phyloP scores from a whole-genome alignment of 1,284 basidiomycete genomes.

The Cystobasidium sp. region DNA sequence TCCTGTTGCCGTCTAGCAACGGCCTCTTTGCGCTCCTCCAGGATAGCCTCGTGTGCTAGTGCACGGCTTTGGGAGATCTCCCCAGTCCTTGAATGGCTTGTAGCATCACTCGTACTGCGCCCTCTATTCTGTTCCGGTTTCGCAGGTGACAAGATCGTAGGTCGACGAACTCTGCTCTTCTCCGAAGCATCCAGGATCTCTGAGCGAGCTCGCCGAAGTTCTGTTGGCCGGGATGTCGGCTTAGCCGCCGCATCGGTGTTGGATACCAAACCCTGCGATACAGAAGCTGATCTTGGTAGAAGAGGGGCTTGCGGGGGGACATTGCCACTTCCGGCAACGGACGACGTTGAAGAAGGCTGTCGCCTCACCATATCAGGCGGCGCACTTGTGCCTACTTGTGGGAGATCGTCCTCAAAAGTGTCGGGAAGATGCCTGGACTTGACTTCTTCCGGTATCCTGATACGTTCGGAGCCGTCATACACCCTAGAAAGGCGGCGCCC shows the following conservation, averaged over 20 bases:
- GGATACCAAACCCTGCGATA: background rate
- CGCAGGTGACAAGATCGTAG: slow-evolving; percentile 2
- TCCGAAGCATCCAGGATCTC: slow-evolving; percentile 38
- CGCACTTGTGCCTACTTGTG: background rate
- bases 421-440: background rate
- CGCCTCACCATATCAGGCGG: background rate
- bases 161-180: slow-evolving; percentile 15
- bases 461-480: slow-evolving; percentile 9
- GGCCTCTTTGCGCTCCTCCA: slow-evolving; percentile 28
- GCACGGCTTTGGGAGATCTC: slow-evolving; percentile 37
- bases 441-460: slow-evolving; percentile 8
- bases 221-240: background rate
- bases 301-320: too few relatives aligned
- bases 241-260: background rate
- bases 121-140: background rate
- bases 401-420: background rate
- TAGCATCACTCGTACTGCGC: slow-evolving; percentile 22
- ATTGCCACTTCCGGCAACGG: background rate
- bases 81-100: background rate
- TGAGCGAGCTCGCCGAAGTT: slow-evolving; percentile 28
- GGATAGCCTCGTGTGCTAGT: slow-evolving; percentile 34
- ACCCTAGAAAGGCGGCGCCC: background rate
- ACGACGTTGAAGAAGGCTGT: background rate
- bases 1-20: slow-evolving; percentile 17
- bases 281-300: background rate